Percentiles rank a stretch among this genome's conserved stretches.
These are phyloP conservation scores for Tephrocybe sp. DNA, from an alignment of 768 basidiomycete species.

Conservation along the genomic window DNA sequence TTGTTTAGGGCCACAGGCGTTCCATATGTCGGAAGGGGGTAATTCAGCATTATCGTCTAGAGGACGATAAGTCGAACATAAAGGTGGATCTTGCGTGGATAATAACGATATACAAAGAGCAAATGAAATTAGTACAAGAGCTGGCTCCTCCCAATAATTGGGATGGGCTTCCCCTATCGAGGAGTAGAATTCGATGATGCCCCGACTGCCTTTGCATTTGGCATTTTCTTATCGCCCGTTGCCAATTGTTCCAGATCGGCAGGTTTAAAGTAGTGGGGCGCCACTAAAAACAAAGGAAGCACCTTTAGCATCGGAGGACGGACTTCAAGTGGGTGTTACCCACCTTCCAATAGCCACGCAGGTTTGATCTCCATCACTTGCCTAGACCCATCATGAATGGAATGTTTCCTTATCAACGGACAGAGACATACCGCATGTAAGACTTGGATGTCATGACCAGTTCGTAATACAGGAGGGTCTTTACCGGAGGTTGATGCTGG, in stretches of 20 bases:
- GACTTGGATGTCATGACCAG: slow-evolving; percentile 98
- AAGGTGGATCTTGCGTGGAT: too few species aligned
- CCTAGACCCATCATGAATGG: slow-evolving; percentile 31
- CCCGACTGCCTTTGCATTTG: slow-evolving; percentile 72
- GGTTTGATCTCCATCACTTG: slow-evolving; percentile 99
- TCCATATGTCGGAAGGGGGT: slow-evolving; percentile 30
- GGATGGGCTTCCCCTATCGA: slow-evolving; percentile 5
- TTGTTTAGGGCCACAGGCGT: slow-evolving; percentile 24
- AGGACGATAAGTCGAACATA: slow-evolving; percentile 14
- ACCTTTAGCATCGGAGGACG: neutral
- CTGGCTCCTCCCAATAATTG: neutral
- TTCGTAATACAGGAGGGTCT: slow-evolving; percentile 92
- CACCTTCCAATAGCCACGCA: slow-evolving; percentile 88
- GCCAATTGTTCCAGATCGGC: slow-evolving; percentile 81
- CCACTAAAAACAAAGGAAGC: slow-evolving; percentile 51
- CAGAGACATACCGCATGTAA: slow-evolving; percentile 70
- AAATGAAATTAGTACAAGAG: slow-evolving; percentile 2
- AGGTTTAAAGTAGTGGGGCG: slow-evolving; percentile 94
- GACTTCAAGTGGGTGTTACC: slow-evolving; percentile 23
- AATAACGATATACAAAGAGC: slow-evolving; percentile 16
- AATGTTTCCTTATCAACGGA: neutral
- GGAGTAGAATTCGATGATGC: slow-evolving; percentile 33
- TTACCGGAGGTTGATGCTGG: slow-evolving; percentile 92
- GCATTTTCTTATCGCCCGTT: slow-evolving; percentile 90
- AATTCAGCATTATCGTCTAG: neutral